Evolutionary conservation across 441 rosid genomes (phyloP).

Genomic region (Syzygium malaccense): DNA sequence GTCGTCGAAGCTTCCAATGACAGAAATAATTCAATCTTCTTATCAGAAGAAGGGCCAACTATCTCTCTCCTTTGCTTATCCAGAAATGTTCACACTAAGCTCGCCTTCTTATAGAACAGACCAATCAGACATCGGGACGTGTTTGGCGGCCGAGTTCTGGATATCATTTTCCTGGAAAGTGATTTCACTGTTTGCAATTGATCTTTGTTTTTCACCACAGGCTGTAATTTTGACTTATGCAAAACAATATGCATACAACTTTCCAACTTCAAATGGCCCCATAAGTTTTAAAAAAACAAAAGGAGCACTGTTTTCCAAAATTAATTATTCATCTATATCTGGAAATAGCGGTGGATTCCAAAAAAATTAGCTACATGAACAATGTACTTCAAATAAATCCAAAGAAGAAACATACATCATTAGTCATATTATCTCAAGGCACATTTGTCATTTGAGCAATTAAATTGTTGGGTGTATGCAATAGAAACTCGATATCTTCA

Average conservation of each 20-base stretch:
- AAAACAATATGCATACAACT: not conserved
- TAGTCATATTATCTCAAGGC: not conserved
- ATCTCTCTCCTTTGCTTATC: not conserved
- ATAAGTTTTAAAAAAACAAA: too few species aligned
- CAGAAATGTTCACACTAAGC: not conserved
- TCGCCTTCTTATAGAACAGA: not conserved
- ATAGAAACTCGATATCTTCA: not conserved
- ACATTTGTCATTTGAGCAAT: not conserved
- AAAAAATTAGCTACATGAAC: not conserved
- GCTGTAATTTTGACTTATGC: not conserved
- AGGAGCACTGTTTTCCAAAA: too few species aligned
- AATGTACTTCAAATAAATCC: not conserved
- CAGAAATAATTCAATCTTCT: not conserved
- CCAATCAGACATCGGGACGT: not conserved
- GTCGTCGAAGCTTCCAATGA: not conserved
- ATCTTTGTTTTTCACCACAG: not conserved
- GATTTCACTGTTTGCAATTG: not conserved
- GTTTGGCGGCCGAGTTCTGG: not conserved
- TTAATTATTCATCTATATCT: too few species aligned
- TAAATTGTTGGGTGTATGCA: not conserved
- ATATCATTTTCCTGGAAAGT: not conserved
- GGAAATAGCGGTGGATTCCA: too few species aligned
- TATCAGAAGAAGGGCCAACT: not conserved
- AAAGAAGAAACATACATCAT: not conserved
- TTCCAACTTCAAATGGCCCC: too few species aligned